Evolutionary conservation across 2,329 filamentous ascomycete species (phyloP), one percentile per base, ranked within the genome.

Genomic region (Ophiostoma novo-ulmi): DNA sequence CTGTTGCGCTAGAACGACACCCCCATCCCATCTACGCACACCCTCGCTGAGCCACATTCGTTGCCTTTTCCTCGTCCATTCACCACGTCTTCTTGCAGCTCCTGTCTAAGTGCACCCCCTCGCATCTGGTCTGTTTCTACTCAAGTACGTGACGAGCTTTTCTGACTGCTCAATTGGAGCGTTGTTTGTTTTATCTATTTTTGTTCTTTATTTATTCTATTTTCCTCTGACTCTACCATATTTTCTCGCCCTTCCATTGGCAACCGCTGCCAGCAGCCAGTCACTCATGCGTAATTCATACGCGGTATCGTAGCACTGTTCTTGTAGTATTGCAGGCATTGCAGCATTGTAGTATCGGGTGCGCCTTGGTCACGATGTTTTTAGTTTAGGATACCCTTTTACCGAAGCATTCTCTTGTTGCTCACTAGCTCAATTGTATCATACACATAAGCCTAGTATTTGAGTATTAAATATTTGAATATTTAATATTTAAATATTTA

Each of bases 231-330:
- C n/a, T 65, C 63, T 39, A 41, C 63, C 63, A 39, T 65, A 5
- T 61, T 65, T 65, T 36, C 36, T 22, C 36, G 36, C 22, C 58
- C n/a, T 65, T 65, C 63, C 36, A 65, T 65, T 65, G 63, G 63
- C 36, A 39, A 22, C 35, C 58, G 6, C 5, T 22, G 36, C 35
- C 22, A 31, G 7, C 55, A 61, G 1, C 14, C 5, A 36, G n/a
- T 58, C 31, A 31, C 31, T 31, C 31, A 58, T n/a, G 1, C 3
- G 17, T 22, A 58, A 31, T 6, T 10, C 55, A 17, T 22, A 10
- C 22, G n/a, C 5, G 5, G 22, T 31, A 61, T 14, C 13, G 22
- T 58, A 31, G 2, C 31, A 14, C 8, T 7, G 5, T 20, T 17
- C 14, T 8, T 39, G 44, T 48, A 17, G 44, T 20, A 48, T 48